phyloP scores from a whole-genome alignment of 345 rosid genomes.

The Dimocarpus longan region DNA sequence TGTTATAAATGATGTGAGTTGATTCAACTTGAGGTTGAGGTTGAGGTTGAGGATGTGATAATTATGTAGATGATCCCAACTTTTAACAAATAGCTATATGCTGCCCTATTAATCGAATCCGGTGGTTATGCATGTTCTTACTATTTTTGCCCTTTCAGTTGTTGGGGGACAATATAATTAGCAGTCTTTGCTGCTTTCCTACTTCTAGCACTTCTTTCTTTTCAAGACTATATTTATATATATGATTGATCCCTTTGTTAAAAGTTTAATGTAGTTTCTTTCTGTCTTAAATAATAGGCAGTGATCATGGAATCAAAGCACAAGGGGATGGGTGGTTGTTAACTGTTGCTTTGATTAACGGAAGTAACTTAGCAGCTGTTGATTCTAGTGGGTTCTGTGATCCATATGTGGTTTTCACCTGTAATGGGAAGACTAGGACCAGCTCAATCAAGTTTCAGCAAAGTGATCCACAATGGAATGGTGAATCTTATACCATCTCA shows the following conservation, averaged over 20 bases:
- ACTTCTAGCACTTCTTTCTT: neutral
- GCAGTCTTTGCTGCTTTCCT: neutral
- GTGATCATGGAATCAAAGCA: constrained; percentile 95
- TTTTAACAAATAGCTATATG: neutral
- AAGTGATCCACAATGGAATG: constrained; percentile 90
- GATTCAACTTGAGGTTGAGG: neutral
- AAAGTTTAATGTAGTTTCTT: neutral
- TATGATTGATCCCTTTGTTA: neutral
- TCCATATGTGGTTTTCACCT: constrained; percentile 90
- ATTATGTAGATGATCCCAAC: neutral
- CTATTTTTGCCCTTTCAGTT: neutral
- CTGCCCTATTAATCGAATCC: neutral
- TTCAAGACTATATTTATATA: neutral
- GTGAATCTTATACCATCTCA: constrained; percentile 38
- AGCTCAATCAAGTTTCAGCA: constrained; percentile 97
- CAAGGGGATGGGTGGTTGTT: constrained; percentile 98
- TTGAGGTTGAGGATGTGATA: neutral
- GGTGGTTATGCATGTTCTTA: neutral
- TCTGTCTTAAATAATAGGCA: constrained; percentile 48
- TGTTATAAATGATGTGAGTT: neutral
- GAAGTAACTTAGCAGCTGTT: constrained; percentile 81
- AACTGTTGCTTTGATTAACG: constrained; percentile 91
- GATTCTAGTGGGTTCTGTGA: constrained; percentile 91
- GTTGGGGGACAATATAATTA: neutral
- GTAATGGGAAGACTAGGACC: constrained; percentile 87